Percentiles rank a stretch among this genome's conserved stretches.
phyloP scores from a whole-genome alignment of 2,329 filamentous ascomycete species.

The Gnomoniopsis sp. region DNA sequence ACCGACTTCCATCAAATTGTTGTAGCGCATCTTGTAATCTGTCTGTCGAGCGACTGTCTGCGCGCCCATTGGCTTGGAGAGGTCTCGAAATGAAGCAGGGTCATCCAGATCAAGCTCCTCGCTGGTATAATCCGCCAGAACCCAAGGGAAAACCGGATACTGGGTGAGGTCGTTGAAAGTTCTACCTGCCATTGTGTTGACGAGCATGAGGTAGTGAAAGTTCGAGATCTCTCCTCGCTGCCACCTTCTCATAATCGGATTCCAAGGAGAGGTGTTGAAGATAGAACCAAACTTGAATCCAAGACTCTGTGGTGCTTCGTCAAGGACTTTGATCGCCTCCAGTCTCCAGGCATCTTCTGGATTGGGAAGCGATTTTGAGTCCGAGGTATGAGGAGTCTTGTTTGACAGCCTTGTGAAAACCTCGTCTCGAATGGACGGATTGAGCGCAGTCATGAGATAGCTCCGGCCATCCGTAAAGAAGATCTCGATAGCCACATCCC shows the following conservation, averaged over 20 bases:
- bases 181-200: conserved; percentile 94
- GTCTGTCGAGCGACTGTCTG: conserved; percentile 73
- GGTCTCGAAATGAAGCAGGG: conserved; percentile 80
- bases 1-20: conserved; percentile 85
- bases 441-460: conserved; percentile 85
- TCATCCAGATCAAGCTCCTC: conserved; percentile 85
- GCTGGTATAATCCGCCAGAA: conserved; percentile 92
- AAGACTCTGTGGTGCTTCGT: conserved; percentile 60
- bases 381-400: conserved; percentile 77
- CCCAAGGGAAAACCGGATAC: conserved; percentile 97
- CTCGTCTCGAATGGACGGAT: conserved; percentile 70
- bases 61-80: conserved; percentile 95
- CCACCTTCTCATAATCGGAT: conserved; percentile 86
- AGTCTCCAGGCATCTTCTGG: conserved; percentile 90
- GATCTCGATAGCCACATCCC: conserved; percentile 93
- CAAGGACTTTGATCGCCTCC: conserved; percentile 71
- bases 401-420: conserved; percentile 71
- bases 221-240: conserved; percentile 94
- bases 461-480: conserved; percentile 97
- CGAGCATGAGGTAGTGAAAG: conserved; percentile 97
- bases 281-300: conserved; percentile 89
- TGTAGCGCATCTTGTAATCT: conserved; percentile 81
- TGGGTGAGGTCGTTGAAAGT: conserved; percentile 98
- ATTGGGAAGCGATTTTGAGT: conserved; percentile 65
- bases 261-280: conserved; percentile 79